Conservation (phyloP, 2,329 filamentous ascomycete genomes). For the Botrytis squamosa region DNA sequence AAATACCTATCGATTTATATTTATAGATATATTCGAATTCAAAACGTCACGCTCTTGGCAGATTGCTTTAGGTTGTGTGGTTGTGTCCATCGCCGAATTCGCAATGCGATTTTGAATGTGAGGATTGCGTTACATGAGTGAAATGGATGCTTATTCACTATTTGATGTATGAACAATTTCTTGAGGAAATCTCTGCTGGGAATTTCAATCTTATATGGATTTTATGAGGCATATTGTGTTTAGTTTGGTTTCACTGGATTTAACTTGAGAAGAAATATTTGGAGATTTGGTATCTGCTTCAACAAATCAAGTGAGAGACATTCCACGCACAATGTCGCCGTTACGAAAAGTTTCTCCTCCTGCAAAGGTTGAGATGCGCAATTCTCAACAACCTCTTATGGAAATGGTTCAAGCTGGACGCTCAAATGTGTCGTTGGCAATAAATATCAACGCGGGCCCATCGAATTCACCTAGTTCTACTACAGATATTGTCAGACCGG, state of each 20-base stretch:
- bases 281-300: neutral
- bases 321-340: slow-evolving; percentile 19
- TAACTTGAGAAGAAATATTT: neutral
- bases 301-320: neutral
- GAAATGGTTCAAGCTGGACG: slow-evolving; percentile 23
- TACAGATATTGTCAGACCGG: slow-evolving; percentile 12
- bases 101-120: neutral
- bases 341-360: slow-evolving; percentile 21
- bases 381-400: slow-evolving; percentile 8
- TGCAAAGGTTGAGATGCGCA: slow-evolving; percentile 16
- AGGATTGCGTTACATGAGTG: neutral
- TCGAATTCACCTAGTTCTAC: neutral
- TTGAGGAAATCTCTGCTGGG: neutral
- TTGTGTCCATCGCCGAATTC: slow-evolving; percentile 1
- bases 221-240: neutral
- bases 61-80: slow-evolving; percentile 1
- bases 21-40: neutral
- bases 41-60: neutral
- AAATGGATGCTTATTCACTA: neutral
- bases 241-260: neutral
- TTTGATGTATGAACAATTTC: neutral
- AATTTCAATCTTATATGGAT: neutral
- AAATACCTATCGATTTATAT: neutral
- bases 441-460: neutral
- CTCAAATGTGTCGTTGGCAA: slow-evolving; percentile 15